Evolutionary conservation across 2,329 filamentous ascomycete species (phyloP).

Genomic region (Diaporthe sp.): DNA sequence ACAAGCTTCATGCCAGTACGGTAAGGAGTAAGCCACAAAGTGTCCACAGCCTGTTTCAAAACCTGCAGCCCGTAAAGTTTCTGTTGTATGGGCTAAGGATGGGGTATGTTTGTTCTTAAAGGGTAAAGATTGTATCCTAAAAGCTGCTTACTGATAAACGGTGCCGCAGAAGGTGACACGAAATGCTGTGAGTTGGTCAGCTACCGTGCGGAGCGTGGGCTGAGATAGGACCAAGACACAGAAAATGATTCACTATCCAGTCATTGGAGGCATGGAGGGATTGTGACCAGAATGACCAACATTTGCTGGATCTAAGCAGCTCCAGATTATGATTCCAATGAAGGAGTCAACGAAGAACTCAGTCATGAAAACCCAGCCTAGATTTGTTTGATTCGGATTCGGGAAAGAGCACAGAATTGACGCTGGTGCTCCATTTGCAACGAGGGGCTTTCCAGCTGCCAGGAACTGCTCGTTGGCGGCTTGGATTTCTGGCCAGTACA

Average conservation of each 20-base stretch:
- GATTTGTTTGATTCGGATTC: slow-evolving; percentile 58
- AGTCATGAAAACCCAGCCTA: slow-evolving; percentile 66
- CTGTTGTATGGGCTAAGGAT: no score
- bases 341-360: slow-evolving; percentile 70
- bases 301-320: slow-evolving; percentile 66
- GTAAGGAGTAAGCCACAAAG: no score
- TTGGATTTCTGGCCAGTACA: slow-evolving; percentile 62
- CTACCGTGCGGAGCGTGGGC: not conserved
- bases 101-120: no score
- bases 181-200: slow-evolving; percentile 51
- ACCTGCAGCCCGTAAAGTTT: no score
- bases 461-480: slow-evolving; percentile 47
- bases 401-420: slow-evolving; percentile 67
- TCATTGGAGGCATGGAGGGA: not conserved
- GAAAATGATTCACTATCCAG: not conserved
- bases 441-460: slow-evolving; percentile 46
- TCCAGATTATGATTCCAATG: slow-evolving; percentile 68
- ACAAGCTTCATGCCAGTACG: no score
- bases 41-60: no score
- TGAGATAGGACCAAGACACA: not conserved
- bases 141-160: no score
- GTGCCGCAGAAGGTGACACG: slow-evolving; percentile 56
- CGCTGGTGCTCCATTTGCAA: slow-evolving; percentile 59
- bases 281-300: not conserved
- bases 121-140: no score